Conservation (phyloP, 331 rosid genomes). For the Malus hybrid region DNA sequence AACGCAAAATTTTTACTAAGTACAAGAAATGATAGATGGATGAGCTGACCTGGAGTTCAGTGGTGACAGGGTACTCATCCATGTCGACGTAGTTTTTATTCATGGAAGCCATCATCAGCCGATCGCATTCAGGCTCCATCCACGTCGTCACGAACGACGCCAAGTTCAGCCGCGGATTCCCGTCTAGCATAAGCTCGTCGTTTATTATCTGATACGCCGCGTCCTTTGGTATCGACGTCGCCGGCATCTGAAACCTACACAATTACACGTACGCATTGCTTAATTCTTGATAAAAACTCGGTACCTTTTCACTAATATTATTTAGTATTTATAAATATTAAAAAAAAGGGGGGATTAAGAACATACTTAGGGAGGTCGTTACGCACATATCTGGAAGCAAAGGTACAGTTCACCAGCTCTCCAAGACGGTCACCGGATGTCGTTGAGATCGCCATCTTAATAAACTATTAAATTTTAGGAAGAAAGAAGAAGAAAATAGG, state of each 20-base stretch:
- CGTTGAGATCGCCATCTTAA: constrained; percentile 20
- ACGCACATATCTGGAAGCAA: constrained; percentile 67
- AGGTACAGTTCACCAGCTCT: constrained; percentile 28
- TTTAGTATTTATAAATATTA: too few relatives aligned
- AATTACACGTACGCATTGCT: neutral
- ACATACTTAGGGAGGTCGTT: constrained; percentile 43
- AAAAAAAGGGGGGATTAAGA: too few relatives aligned
- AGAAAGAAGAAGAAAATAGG: too few relatives aligned
- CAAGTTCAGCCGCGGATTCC: constrained; percentile 67
- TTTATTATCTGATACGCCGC: constrained; percentile 74
- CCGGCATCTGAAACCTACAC: constrained; percentile 57
- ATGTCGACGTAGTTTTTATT: constrained; percentile 54
- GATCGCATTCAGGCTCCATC: constrained; percentile 94
- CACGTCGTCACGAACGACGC: constrained; percentile 93
- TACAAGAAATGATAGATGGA: neutral
- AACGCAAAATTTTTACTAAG: too few relatives aligned
- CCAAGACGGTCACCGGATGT: constrained; percentile 19
- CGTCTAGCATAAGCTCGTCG: constrained; percentile 90
- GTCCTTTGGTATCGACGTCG: constrained; percentile 51
- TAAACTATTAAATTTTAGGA: too few relatives aligned
- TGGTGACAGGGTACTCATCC: constrained; percentile 60
- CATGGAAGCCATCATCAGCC: constrained; percentile 64
- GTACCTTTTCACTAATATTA: too few relatives aligned
- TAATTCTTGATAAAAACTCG: too few relatives aligned
- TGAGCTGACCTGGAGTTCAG: constrained; percentile 64